These are phyloP conservation scores for Eutrema yunnanense DNA, from an alignment of 345 rosid genomes.

Conservation along the genomic window DNA sequence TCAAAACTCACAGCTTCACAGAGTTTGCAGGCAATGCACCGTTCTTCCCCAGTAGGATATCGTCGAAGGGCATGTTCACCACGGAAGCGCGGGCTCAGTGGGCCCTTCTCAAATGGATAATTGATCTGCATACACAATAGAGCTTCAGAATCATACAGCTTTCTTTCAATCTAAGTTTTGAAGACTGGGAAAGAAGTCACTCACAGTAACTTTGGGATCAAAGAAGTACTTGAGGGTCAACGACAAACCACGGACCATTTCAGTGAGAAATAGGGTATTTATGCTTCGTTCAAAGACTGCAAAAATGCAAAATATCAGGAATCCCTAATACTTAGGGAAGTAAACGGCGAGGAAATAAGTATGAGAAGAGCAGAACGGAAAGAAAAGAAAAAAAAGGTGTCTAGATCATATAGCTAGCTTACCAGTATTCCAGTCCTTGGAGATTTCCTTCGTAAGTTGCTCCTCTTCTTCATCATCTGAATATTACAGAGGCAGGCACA, in stretches of 20 bases:
- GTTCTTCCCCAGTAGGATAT: conserved; percentile 94
- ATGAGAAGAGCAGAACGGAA: neutral
- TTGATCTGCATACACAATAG: conserved; percentile 57
- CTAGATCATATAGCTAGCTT: neutral
- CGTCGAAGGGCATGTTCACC: conserved; percentile 96
- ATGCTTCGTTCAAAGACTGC: conserved; percentile 90
- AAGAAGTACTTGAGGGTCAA: conserved; percentile 96
- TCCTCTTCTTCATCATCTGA: conserved; percentile 87
- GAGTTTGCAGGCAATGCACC: conserved; percentile 99
- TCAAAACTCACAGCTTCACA: conserved; percentile 85
- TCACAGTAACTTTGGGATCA: conserved; percentile 87
- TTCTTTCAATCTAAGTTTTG: neutral
- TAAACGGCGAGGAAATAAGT: neutral
- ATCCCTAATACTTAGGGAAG: neutral
- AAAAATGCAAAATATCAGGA: conserved; percentile 22
- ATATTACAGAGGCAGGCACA: conserved; percentile 10
- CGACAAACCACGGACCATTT: conserved; percentile 84
- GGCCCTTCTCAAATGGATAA: conserved; percentile 99
- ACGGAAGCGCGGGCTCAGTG: conserved; percentile 93
- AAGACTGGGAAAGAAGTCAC: conserved; percentile 26
- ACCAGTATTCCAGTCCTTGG: conserved; percentile 99
- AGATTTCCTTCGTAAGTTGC: conserved; percentile 81
- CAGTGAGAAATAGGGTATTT: conserved; percentile 87
- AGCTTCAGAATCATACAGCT: neutral
- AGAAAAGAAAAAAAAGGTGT: neutral